Conservation (phyloP, 2,329 filamentous ascomycete species). For the Amauroascus verrucosus region DNA sequence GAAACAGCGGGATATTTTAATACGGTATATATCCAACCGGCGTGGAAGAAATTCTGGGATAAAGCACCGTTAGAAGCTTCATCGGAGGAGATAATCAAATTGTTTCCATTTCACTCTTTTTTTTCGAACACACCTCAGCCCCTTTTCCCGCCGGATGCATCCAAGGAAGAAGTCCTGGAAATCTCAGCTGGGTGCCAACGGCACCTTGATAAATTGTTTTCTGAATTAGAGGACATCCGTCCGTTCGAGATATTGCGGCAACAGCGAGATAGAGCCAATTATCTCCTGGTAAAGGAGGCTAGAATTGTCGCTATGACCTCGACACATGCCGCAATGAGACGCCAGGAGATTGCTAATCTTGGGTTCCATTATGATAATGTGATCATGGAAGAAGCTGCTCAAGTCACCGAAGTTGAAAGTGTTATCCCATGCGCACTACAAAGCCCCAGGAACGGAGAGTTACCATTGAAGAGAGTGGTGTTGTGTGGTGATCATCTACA, state of each 20-base stretch:
- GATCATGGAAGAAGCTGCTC: constrained; percentile 95
- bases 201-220: constrained; percentile 83
- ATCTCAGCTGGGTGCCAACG: constrained; percentile 74
- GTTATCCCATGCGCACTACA: constrained; percentile 95
- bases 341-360: constrained; percentile 79
- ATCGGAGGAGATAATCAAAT: constrained; percentile 54
- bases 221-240: constrained; percentile 80
- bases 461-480: constrained; percentile 75
- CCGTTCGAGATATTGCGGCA: constrained; percentile 89
- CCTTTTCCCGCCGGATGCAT: constrained; percentile 59
- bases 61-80: constrained; percentile 47
- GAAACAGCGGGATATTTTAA: constrained; percentile 98
- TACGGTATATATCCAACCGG: constrained; percentile 75
- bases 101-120: constrained; percentile 81
- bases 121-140: constrained; percentile 82
- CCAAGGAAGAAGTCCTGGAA: constrained; percentile 60
- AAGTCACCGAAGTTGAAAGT: constrained; percentile 94
- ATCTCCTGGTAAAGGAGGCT: constrained; percentile 89
- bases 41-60: constrained; percentile 78
- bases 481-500: constrained; percentile 93
- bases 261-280: constrained; percentile 88
- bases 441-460: constrained; percentile 60
- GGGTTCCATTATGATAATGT: constrained; percentile 97
- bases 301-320: constrained; percentile 97
- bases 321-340: constrained; percentile 89